Evolutionary conservation across 2,329 filamentous ascomycete species (phyloP), one percentile per base, ranked within the genome.

Genomic region (Sclerotinia nivalis): DNA sequence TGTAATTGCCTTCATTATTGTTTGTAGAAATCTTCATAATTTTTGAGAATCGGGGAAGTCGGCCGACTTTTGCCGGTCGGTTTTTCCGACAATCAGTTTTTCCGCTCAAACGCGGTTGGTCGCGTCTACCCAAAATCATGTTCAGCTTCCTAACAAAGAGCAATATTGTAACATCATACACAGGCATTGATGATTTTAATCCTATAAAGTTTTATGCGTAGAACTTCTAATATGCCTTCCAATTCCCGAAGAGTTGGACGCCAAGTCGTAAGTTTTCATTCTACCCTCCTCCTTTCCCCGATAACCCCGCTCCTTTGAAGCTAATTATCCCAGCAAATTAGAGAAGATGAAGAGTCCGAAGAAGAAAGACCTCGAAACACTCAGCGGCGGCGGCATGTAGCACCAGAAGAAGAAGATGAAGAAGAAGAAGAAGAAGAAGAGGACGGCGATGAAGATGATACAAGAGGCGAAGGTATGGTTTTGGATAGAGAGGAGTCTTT

Each of bases 311-410:
- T 43, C 55, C 43, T 56, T 56, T 12, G 10, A 31, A 40, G 43
- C 59, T 55, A 71, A 76, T 25, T 28, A 20, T 47, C 52, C 28
- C 66, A 75, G 72, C 72, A 70, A 34, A 55, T 59, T 55, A 71
- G 74, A 69, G 74, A 75, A 37, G 74, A 75, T 52, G 73, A 76
- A 10, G 75, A 76, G 22, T 73, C 73, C 8, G 74, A 76, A 54
- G 78, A 77, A 37, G 73, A 75, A 52, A 58, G 47, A 5, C 69
- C 72, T 10, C 73, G 72, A 54, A 74, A 52, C 58, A 76, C 74
- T 1, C 77, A 78, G 49, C 72, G 73, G 45, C 60, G 71, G 28
- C 72, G 72, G 31, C 73, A 64, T 12, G 56, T 66, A 45, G 65
- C 69, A n/a, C 70, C 68, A 2, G 66, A 77, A 43, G 77, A 78